Evolutionary conservation across 441 rosid genomes (phyloP), one percentile per base, ranked within the genome.

Genomic region (Mallotus repandus): DNA sequence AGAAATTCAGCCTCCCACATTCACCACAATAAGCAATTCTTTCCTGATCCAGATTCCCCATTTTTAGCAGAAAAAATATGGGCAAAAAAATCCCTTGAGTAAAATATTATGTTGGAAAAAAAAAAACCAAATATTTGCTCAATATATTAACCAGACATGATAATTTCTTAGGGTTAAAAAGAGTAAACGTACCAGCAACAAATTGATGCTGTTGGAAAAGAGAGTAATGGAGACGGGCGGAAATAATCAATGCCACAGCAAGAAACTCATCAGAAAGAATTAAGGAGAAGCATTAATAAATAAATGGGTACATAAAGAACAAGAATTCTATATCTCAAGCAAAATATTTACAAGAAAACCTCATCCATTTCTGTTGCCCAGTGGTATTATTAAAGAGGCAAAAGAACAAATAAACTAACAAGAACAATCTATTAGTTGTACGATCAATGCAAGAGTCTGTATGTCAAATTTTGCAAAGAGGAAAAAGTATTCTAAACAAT

Each of bases 181-280:
- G 73, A 69, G 46, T 13, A 72, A 60, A 83, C 94, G 88, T 83
- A 89, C 98, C 97, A 59, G 98, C 97, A 72, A 93, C 99, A 81
- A 96, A 91, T 86, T 93, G 99, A 89, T 93, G 89, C 99, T 96
- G 89, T 83, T 76, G 81, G 71, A 81, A 79, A 78, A 71, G 25
- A 68, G 66, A 70, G 76, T 78, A 78, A 50, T 72, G 69, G 65
- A 64, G 10, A 68, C 71, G 61, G 16, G 68, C 29, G 58, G 55
- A 54, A 71, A 65, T 65, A 72, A 69, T 76, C 56, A 63, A 79
- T 73, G 70, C 66, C 80, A 77, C 21, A 70, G 76, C n/a, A 77
- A 72, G 68, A 78, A 72, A 71, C 80, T 25, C 72, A 63, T 9
- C 68, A 81, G 45, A 79, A 80, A 63, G 57, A 76, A 32, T 46